Base-by-base conservation (phyloP, 2,329 filamentous ascomycete species). In the Endocalyx cinctus region DNA sequence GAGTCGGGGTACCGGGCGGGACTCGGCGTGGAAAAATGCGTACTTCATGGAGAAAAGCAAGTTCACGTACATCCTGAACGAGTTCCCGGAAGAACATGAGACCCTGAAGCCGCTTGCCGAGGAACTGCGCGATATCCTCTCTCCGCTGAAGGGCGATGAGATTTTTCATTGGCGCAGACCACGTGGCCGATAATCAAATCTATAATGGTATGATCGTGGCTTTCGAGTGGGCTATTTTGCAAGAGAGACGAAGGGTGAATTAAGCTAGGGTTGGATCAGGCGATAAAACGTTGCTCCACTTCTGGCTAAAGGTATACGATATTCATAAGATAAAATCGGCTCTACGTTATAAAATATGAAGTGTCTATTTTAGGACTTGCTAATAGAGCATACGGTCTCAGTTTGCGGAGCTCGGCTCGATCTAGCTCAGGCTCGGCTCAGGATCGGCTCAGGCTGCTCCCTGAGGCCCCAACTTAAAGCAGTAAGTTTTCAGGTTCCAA, bases 151-250 rank as follows among this genome's bases (percentile, higher is more conserved):
- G n/a, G 31, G 27, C 27, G 35, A 30, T 6, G 17, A 13, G n/a
- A 6, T 16, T 37, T 19, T 37, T 31, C 30, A 35, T 17, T 12
- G 34, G 31, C 30, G 28, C 23, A 11, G 31, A 37, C 10, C 22
- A 13, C 11, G 34, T 19, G 15, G 25, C 23, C 10, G 27, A 14
- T 3, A 14, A 38, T 13, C 10, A 13, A 6, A 22, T 36, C 22
- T 36, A 38, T 12, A 25, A 30, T 26, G 5, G 22, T 10, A 38
- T 38, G 32, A 36, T 38, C 38, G 64, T 79, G 39, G 74, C 15
- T 18, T 34, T 34, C 23, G 31, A 34, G 28, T 17, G 17, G 28
- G 28, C 28, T 17, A 11, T 30, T 18, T 10, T 30, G 20, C 20
- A 23, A 23, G 20, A 23, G 20, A 23, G 20, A n/a, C 20, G 20